Evolutionary conservation across 2,329 filamentous ascomycete genomes (phyloP), one percentile per base, ranked within the genome.

Genomic region (Zarea fungicola): DNA sequence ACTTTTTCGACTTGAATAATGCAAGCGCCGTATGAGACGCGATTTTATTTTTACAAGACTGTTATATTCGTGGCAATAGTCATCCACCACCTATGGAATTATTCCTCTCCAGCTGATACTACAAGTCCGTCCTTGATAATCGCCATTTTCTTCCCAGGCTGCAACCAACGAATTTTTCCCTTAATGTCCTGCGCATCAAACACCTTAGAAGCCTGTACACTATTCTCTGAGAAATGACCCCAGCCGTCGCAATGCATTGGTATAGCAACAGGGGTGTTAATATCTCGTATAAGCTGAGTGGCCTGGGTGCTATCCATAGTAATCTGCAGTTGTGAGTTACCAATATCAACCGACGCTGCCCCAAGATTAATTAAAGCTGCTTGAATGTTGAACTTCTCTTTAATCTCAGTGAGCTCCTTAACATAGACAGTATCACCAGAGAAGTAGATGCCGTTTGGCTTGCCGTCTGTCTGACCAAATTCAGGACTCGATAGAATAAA

Each of bases 401-500:
- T 48, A 29, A 74, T 68, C 6, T 53, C 39, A 1, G 55, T 49
- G 5, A 72, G 59, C 53, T 75, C 71, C 2, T 67, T 59, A 0
- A 73, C 56, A 48, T 75, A 74, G 4, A 76, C 65, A 0, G 73
- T 77, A 50, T 77, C 74, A 1, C 74, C 73, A 0, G 72, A 67
- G 56, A 77, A 72, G 52, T 70, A 77, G 7, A 76, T 65, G 2
- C 65, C 73, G 48, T 76, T 76, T 0, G 69, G 72, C 0, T 54
- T 55, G 0, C 68, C 67, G 4, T 67, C 58, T 5, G 56, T 53
- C 8, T 52, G 46, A 2, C 73, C 72, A 32, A 76, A 75, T 0
- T 58, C 58, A 0, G 58, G 49, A 0, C 59, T 54, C 0, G 62
- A 63, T 3, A 76, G 0, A 6, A 76, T 56, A 53, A 76, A 76